These are phyloP conservation scores for Trichoderma atroviride DNA, from an alignment of 2,329 filamentous ascomycete species.

Conservation along the genomic window DNA sequence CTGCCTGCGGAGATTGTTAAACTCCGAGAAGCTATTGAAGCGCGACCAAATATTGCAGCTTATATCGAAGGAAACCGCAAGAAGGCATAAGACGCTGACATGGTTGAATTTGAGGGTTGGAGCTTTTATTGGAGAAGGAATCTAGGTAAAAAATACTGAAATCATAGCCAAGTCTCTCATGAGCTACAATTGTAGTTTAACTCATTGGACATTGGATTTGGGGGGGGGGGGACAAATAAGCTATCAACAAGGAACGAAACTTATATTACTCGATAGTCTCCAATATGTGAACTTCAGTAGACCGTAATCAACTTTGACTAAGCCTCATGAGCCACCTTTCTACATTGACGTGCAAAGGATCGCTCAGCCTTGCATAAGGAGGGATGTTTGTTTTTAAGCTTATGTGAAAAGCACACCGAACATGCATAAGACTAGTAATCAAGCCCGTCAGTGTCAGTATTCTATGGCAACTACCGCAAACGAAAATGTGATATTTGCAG, in stretches of 20 bases:
- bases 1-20: slow-evolving; percentile 7
- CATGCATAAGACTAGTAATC: background rate
- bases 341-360: background rate
- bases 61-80: slow-evolving; percentile 12
- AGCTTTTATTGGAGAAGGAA: no score
- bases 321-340: background rate
- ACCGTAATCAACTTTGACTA: background rate
- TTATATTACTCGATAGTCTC: background rate
- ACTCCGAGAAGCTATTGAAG: slow-evolving; percentile 19
- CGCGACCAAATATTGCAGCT: slow-evolving; percentile 4
- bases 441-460: background rate
- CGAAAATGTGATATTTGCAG: background rate
- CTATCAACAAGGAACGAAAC: background rate
- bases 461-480: background rate
- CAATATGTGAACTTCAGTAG: background rate
- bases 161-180: background rate
- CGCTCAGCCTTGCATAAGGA: background rate
- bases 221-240: background rate
- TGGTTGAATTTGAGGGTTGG: no score
- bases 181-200: background rate
- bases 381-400: background rate
- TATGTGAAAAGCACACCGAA: background rate
- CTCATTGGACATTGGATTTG: background rate
- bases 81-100: background rate
- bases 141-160: background rate